Base-by-base conservation (phyloP, 2,329 filamentous ascomycete genomes). In the Sarocladium kiliense region DNA sequence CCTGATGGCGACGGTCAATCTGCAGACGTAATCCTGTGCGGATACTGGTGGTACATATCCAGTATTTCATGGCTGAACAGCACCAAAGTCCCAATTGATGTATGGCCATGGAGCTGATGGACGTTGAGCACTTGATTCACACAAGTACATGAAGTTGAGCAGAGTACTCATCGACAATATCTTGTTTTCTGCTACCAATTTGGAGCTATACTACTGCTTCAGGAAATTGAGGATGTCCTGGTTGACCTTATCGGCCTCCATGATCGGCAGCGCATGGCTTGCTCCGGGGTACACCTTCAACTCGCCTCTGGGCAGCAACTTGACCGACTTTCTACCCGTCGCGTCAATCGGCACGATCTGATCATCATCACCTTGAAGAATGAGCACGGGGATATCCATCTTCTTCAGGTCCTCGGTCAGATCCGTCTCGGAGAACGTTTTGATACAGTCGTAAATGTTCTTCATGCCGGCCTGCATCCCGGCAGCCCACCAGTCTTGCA, bases 281-380 rank as follows among this genome's bases (percentile, higher is more conserved):
- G 65, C 72, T 1, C 70, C 72, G 0, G 59, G 58, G 54, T 73
- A 74, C n/a, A 71, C 64, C 63, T 73, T 74, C 21, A 74, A 58
- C 39, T 58, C 70, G 1, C 67, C 69, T 39, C 71, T 62, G 30
- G 66, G 65, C 55, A 72, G 55, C 37, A 74, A 59, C 60, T 71
- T 69, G 9, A 67, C 59, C 3, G 65, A 62, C 57, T 66, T 66
- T 3, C 58, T 16, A 1, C 65, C 70, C 42, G 65, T 55, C 12
- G 60, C 63, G 30, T 62, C 55, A 54, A 74, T 65, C 16, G 71
- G 72, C 30, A 73, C 71, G 30, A 74, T 59, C 58, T 74, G 71
- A 57, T 74, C 72, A 60, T 72, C 71, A 37, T 69, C 65, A 0
- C 72, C 72, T 62, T 74, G 72, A 2, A 74, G 60, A 37, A 73